Percentiles rank a stretch among this genome's conserved stretches.
Conservation (phyloP, 2,329 filamentous ascomycete genomes). For the Bipolaris oryzae region DNA sequence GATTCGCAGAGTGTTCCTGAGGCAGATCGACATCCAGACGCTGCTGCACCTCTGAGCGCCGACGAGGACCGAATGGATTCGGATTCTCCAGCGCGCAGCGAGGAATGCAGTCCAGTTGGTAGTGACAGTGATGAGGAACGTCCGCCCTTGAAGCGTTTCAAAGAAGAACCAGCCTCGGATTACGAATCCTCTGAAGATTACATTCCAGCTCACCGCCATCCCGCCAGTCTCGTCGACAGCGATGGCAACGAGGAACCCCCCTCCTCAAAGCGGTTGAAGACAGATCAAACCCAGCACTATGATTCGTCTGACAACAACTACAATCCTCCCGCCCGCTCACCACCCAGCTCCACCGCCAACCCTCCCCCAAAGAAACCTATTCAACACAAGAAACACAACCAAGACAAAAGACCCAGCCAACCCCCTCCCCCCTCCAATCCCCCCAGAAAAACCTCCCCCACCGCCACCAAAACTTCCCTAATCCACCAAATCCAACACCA, state of each 20-base stretch:
- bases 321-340: not conserved
- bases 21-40: not conserved
- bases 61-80: not conserved
- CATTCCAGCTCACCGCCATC: no score
- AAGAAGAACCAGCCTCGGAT: no score
- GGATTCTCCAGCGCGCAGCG: not conserved
- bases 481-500: slow-evolving; percentile 34
- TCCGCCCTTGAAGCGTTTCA: no score
- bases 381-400: slow-evolving; percentile 24
- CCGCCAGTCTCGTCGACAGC: no score
- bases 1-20: not conserved
- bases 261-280: no score
- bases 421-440: slow-evolving; percentile 23
- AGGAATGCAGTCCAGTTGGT: no score
- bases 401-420: slow-evolving; percentile 30
- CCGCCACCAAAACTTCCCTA: slow-evolving; percentile 27
- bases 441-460: slow-evolving; percentile 35
- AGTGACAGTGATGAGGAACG: no score
- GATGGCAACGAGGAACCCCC: no score
- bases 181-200: no score
- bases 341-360: not conserved
- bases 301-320: not conserved
- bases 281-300: not conserved
- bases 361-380: slow-evolving; percentile 1
- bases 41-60: not conserved